Conservation (phyloP, 2,329 filamentous ascomycete species). For the Mycosphaerella sp. region DNA sequence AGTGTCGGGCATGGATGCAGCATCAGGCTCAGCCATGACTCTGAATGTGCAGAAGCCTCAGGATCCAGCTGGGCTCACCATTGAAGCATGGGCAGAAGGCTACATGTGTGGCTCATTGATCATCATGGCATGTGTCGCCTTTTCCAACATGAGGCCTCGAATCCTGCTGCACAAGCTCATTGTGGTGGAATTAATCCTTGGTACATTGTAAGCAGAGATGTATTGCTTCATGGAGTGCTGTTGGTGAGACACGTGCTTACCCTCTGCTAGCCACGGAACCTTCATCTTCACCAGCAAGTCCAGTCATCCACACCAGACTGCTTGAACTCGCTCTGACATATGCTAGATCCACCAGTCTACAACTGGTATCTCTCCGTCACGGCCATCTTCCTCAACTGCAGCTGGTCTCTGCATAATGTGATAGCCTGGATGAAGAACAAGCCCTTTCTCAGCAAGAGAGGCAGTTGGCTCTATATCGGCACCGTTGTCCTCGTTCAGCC, state of each 20-base stretch:
- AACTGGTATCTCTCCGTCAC: constrained; percentile 57
- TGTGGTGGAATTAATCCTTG: constrained; percentile 40
- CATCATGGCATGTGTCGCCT: constrained; percentile 44
- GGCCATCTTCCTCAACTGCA: constrained; percentile 54
- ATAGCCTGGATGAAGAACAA: constrained; percentile 62
- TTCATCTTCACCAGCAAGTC: constrained; percentile 49
- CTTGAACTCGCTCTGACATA: constrained; percentile 7
- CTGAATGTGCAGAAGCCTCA: constrained; percentile 27
- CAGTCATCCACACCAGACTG: constrained; percentile 5
- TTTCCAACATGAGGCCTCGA: constrained; percentile 45
- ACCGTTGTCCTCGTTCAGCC: constrained; percentile 55
- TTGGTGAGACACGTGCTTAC: constrained; percentile 19
- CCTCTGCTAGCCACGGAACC: constrained; percentile 48
- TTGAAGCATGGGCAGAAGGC: constrained; percentile 32
- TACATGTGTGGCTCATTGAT: constrained; percentile 37
- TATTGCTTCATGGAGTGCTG: neutral
- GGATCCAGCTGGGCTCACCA: constrained; percentile 21
- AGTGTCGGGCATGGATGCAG: neutral
- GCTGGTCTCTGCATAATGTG: constrained; percentile 58
- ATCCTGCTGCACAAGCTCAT: constrained; percentile 47
- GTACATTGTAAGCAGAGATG: constrained; percentile 2
- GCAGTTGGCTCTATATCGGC: constrained; percentile 51
- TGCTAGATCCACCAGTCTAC: constrained; percentile 44
- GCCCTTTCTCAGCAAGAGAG: constrained; percentile 45
- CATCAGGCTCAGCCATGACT: constrained; percentile 13